Evolutionary conservation across 768 basidiomycete genomes (phyloP).

Genomic region (Candolleomyces efflorescens): DNA sequence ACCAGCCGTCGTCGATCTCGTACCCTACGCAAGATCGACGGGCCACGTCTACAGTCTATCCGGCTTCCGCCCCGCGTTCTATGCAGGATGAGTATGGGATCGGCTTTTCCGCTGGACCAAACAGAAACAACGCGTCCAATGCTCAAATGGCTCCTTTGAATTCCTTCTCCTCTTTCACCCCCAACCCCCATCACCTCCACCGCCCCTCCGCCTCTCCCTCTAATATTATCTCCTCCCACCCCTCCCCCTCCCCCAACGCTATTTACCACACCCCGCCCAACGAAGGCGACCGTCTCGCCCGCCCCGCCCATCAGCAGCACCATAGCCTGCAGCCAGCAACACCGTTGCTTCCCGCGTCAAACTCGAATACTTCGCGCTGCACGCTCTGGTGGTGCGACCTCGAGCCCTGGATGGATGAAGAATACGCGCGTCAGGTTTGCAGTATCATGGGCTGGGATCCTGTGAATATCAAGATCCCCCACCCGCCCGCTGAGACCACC

Average conservation of each 20-base stretch:
- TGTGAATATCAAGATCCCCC: constrained; percentile 68
- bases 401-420: constrained; percentile 97
- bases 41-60: constrained; percentile 11
- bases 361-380: constrained; percentile 36
- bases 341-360: constrained; percentile 18
- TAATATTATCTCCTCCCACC: constrained; percentile 18
- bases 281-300: constrained; percentile 31
- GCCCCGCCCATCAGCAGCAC: constrained; percentile 15
- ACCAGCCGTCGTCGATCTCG: not conserved
- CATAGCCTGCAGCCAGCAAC: constrained; percentile 14
- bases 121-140: constrained; percentile 37
- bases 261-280: constrained; percentile 14
- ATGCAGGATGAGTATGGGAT: constrained; percentile 19
- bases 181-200: constrained; percentile 27
- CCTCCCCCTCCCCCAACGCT: constrained; percentile 19
- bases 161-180: constrained; percentile 44
- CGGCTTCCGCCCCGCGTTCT: constrained; percentile 13
- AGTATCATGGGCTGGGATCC: constrained; percentile 84
- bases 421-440: constrained; percentile 88
- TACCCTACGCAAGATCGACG: constrained; percentile 7
- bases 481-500: constrained; percentile 47
- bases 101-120: constrained; percentile 28
- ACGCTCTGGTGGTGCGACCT: constrained; percentile 87
- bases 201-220: constrained; percentile 13
- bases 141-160: constrained; percentile 22